Base-by-base conservation (phyloP, 208 protist genomes). In the Trypanosoma boissoni region DNA sequence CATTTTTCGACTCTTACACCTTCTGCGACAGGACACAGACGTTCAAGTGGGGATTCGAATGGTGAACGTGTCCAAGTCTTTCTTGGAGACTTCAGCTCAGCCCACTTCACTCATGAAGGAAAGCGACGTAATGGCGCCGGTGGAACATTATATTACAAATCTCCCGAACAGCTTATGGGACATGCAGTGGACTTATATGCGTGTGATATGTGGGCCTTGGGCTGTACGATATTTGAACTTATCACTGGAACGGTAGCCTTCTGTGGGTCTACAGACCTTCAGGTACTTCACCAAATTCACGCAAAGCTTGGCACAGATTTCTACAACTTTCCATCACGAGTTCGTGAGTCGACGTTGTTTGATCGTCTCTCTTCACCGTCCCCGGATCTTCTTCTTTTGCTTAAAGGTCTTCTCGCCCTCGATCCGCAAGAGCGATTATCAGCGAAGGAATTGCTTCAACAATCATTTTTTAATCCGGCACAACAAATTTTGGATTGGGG, bases 111-210 rank as follows among this genome's bases (percentile, higher is more conserved):
- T 4, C 29, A 49, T 16, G 41, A 70, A 48, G 58, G 61, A 12
- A 45, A 42, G n/a, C 49, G 53, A 48, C 62, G 73, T 23, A 24
- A 68, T 5, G 67, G 65, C 39, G 68, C 50, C 6, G 68, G 86
- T 39, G 86, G 86, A 12, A 90, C 86, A 2, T 63, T 93, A 14
- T 81, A 86, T 51, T 93, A 90, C 68, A 93, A 89, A 48, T 51
- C 81, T 1, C 86, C 86, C 1, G 86, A 92, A 45, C 86, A 92
- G 63, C 67, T 92, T 0, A 57, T 92, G 54, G 73, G 74, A 3
- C 66, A 64, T 31, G 58, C 64, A 24, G 45, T 69, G 4, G 70
- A 81, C 46, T 75, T 60, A 41, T 61, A 74, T 20, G 68, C 81
- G 0, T 88, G 78, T 28, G 86, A 92, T 45, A 76, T 89, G 74